These are phyloP conservation scores for Lagenaria siceraria DNA, from an alignment of 306 rosid species.

Conservation along the genomic window DNA sequence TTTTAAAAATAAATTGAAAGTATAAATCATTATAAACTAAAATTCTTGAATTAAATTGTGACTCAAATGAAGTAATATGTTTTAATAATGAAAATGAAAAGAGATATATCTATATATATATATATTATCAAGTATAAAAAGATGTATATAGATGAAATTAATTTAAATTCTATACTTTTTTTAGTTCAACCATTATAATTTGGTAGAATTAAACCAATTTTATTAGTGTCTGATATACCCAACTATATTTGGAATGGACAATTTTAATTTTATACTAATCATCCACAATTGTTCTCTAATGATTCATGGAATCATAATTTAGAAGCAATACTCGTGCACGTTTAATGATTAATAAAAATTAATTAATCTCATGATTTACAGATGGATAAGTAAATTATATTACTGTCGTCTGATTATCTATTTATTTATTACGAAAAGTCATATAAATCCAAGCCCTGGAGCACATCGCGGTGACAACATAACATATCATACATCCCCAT, in stretches of 20 bases:
- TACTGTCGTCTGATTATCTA: neutral
- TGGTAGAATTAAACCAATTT: too few species aligned
- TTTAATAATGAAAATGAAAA: too few species aligned
- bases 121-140: too few species aligned
- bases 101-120: too few species aligned
- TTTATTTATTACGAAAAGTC: neutral
- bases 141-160: neutral
- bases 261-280: neutral
- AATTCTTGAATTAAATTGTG: too few species aligned
- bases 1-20: too few species aligned
- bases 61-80: too few species aligned
- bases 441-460: neutral
- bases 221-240: too few species aligned
- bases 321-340: neutral
- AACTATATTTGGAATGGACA: neutral
- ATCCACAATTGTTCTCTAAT: neutral
- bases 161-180: too few species aligned
- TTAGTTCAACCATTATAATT: too few species aligned
- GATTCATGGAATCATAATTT: neutral
- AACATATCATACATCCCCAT: neutral
- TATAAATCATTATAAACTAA: too few species aligned
- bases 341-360: neutral
- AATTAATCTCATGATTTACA: neutral
- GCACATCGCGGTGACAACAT: neutral
- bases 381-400: neutral